Evolutionary conservation across 1,284 basidiomycete genomes (phyloP).

Genomic region (Heterobasidion occidentale): DNA sequence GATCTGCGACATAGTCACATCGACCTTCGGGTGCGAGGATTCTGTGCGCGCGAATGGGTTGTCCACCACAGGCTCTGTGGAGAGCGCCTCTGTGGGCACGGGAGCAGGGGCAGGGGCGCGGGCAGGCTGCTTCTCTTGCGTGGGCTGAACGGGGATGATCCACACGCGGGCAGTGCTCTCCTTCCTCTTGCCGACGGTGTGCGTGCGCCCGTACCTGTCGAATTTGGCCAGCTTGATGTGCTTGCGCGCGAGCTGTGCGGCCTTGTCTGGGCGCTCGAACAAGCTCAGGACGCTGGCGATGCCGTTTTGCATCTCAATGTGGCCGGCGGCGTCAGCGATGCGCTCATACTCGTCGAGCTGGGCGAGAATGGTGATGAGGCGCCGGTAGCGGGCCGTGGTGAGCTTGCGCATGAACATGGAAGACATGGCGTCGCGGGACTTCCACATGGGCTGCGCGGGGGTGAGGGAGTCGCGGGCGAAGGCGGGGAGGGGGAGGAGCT

Average conservation of each 20-base stretch:
- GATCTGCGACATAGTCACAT: conserved; percentile 31
- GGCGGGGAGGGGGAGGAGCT: conserved; percentile 73
- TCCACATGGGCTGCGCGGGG: conserved; percentile 63
- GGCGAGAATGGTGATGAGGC: conserved; percentile 57
- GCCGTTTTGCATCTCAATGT: conserved; percentile 45
- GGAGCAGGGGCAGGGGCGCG: conserved; percentile 4
- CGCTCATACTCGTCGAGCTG: conserved; percentile 68
- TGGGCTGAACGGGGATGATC: conserved; percentile 72
- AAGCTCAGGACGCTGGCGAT: conserved; percentile 49
- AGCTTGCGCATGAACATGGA: conserved; percentile 52
- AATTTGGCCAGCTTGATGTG: conserved; percentile 46
- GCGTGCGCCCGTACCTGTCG: conserved; percentile 74
- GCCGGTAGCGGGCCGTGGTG: conserved; percentile 66
- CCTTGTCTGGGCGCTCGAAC: conserved; percentile 61
- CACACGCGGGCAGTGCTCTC: conserved; percentile 86
- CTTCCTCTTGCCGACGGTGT: conserved; percentile 80
- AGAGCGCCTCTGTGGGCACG: conserved; percentile 8
- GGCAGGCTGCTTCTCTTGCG: conserved; percentile 1
- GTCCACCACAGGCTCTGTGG: conserved; percentile 5
- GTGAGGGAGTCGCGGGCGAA: conserved; percentile 60
- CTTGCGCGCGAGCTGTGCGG: conserved; percentile 38
- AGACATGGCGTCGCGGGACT: conserved; percentile 52
- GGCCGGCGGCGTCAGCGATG: conserved; percentile 61
- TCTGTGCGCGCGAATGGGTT: conserved; percentile 7
- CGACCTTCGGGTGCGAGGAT: conserved; percentile 2